phyloP scores from a whole-genome alignment of 179 eudicot genomes.

The Pouteria campechiana region DNA sequence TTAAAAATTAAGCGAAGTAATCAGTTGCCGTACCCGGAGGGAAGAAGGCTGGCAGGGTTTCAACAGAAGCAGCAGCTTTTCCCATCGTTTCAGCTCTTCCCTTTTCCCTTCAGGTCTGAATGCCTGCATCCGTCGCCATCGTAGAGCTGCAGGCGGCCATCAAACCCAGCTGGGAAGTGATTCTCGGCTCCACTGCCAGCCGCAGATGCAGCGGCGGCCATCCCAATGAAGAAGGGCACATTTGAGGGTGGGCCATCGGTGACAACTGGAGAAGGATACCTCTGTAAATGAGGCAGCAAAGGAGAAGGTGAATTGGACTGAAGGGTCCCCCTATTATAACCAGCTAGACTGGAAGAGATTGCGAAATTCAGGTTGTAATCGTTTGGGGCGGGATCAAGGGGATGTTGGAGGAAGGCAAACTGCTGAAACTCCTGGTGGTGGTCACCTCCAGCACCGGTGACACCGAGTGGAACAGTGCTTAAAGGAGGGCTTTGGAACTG shows the following conservation, averaged over 20 bases:
- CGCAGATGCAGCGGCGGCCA: constrained; percentile 24
- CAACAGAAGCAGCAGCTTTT: too few relatives aligned
- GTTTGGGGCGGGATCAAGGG: constrained; percentile 12
- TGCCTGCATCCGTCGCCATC: constrained; percentile 37
- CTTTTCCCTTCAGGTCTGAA: constrained; percentile 50
- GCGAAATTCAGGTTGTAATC: constrained; percentile 65
- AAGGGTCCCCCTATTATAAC: constrained; percentile 99
- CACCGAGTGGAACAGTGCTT: constrained; percentile 30
- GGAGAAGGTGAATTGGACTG: constrained; percentile 94
- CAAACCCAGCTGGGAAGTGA: constrained; percentile 36
- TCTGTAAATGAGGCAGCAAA: constrained; percentile 51
- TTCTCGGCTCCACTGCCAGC: too few relatives aligned
- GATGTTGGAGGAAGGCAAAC: constrained; percentile 39
- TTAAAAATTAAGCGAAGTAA: too few relatives aligned
- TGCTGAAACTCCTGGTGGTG: constrained; percentile 42
- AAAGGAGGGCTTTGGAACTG: too few relatives aligned
- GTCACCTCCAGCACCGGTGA: constrained; percentile 20
- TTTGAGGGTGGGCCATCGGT: too few relatives aligned
- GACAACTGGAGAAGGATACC: constrained; percentile 49
- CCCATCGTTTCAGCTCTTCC: constrained; percentile 46
- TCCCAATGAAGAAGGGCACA: constrained; percentile 43
- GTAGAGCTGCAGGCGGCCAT: constrained; percentile 38
- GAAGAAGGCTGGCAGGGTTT: too few relatives aligned
- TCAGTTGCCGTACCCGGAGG: too few relatives aligned
- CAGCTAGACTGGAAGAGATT: constrained; percentile 49